These are phyloP conservation scores for Pestalotiopsis sp. DNA, from an alignment of 2,329 filamentous ascomycete species.

Conservation along the genomic window DNA sequence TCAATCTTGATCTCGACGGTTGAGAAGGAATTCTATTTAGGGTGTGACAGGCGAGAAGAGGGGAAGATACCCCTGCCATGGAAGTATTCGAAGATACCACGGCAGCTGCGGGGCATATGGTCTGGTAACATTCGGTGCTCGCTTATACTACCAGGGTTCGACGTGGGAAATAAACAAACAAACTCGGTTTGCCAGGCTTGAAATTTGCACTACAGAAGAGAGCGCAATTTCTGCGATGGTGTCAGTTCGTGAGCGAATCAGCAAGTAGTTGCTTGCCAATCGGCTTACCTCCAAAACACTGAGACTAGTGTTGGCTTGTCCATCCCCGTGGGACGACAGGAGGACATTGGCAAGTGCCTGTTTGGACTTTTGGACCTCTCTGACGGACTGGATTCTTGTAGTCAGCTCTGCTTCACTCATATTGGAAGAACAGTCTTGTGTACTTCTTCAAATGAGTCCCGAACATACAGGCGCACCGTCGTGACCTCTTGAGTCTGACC, in stretches of 20 bases:
- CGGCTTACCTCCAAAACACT: neutral
- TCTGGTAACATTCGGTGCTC: neutral
- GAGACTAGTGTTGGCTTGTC: neutral
- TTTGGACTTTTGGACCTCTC: neutral
- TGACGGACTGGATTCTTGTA: neutral
- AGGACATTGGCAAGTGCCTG: neutral
- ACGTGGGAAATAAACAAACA: neutral
- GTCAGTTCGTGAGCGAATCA: neutral
- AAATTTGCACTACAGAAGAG: neutral
- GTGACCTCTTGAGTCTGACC: slow-evolving; percentile 36
- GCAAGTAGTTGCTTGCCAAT: neutral
- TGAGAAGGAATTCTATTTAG: neutral
- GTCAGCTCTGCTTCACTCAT: neutral
- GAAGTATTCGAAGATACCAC: neutral
- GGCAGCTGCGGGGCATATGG: neutral
- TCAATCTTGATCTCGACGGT: neutral
- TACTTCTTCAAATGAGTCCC: slow-evolving; percentile 39
- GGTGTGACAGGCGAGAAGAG: too few species aligned
- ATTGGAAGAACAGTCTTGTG: neutral
- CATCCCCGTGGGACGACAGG: neutral
- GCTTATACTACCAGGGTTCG: neutral
- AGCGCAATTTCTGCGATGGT: neutral
- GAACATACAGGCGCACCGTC: slow-evolving; percentile 37
- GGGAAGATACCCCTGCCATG: too few species aligned
- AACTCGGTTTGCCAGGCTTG: neutral